Conservation (phyloP, 768 basidiomycete species). For the Pulveroboletus sp. region DNA sequence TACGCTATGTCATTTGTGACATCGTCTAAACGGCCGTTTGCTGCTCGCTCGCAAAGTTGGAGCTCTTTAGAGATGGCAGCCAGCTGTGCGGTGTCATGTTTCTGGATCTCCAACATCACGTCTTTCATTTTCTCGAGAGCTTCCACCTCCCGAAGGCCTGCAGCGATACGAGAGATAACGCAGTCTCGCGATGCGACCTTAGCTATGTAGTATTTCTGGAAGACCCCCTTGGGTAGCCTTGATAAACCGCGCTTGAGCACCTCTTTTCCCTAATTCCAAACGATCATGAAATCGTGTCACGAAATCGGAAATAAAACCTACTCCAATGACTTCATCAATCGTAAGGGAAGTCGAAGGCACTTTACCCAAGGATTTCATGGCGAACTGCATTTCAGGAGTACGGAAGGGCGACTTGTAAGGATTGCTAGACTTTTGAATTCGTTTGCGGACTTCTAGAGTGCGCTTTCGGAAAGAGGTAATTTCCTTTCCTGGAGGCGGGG, state of each 20-base stretch:
- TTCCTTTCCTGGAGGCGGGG: too few relatives aligned
- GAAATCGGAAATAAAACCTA: background rate
- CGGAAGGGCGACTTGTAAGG: background rate
- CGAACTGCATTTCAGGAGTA: background rate
- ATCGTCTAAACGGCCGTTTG: background rate
- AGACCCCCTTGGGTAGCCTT: background rate
- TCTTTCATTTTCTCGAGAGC: background rate
- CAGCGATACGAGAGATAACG: background rate
- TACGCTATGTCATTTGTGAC: background rate
- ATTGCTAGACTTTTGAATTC: too few relatives aligned
- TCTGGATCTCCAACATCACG: background rate
- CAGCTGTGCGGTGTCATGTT: background rate
- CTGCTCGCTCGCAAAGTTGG: background rate
- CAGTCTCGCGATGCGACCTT: background rate
- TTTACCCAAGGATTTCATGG: background rate
- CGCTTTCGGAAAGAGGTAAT: too few relatives aligned
- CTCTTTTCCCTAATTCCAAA: background rate
- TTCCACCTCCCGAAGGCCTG: background rate
- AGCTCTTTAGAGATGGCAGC: background rate
- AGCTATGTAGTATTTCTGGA: background rate
- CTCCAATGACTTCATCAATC: background rate
- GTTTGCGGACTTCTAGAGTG: background rate
- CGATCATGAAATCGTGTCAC: background rate
- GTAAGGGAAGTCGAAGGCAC: background rate
- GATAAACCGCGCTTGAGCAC: background rate